Base-by-base conservation (phyloP, 2,329 filamentous ascomycete genomes). In the Phoma herbarum region DNA sequence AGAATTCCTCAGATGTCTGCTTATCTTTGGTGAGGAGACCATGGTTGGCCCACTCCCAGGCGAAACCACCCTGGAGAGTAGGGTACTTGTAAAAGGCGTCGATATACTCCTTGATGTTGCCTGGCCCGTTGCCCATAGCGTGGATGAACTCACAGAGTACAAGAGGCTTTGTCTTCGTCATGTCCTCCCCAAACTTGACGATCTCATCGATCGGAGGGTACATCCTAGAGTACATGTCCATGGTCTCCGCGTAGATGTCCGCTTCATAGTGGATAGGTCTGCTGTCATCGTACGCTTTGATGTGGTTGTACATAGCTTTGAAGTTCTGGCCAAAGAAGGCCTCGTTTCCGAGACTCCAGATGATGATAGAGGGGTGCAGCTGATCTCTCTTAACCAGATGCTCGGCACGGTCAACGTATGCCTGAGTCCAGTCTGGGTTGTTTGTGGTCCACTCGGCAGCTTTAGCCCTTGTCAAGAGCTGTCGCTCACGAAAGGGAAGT, bases 61-160 rank as follows among this genome's bases (percentile, higher is more conserved):
- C 74, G 68, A 79, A 78, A 0, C 88, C 89, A 11, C 89, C 89
- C 67, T 90, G 88, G 0, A 91, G 81, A 2, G 83, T 82, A 0
- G 83, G 83, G 59, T 89, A 79, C 26, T 81, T 80, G 29, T 84
- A 83, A 77, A 91, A 92, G 0, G 83, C 81, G 39, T 87, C 80
- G 47, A 89, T 81, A 59, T 92, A 92, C 60, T 91, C 89, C 59
- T 88, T 83, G 11, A 92, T 80, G 31, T 84, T 85, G 1, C 90
- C 89, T 0, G 90, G 90, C 0, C 88, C 89, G 66, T 91, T 92
- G 6, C 90, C 90, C 89, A 92, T 91, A 1, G 90, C 88, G 66
- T 85, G 83, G 0, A 77, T 66, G 57, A 81, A 85, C 66, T 85
- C 83, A 60, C 83, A 85, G 4, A 83, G 80, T 1, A 90, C 78